Base-by-base conservation (phyloP, 352 stramenopile species). In the Phytophthora niederhauseri region DNA sequence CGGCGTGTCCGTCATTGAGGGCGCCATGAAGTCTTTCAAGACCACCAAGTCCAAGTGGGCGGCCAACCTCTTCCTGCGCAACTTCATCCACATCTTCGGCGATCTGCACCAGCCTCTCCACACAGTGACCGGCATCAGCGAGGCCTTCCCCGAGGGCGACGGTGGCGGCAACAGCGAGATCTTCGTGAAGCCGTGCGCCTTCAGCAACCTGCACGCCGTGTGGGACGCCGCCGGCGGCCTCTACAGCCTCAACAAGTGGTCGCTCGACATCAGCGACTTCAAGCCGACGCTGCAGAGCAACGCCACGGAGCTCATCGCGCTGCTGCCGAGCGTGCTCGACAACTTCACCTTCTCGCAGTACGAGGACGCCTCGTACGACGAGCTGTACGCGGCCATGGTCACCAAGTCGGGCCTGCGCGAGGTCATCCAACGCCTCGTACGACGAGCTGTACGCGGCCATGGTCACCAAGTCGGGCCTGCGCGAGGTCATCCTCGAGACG, bases 41-140 rank as follows among this genome's bases (percentile, higher is more conserved):
- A 87, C 81, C 46, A 90, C 84, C 34, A 75, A 88, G 60, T 92
- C 84, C 17, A 70, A 76, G 50, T 92, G 84, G 84, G 75, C 78
- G 4, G 80, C 77, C 49, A 92, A 92, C 73, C 51, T 89, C 6
- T 63, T 80, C 43, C 50, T 92, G 4, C 84, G 84, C 24, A 80
- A 90, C 72, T 85, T 92, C 72, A 85, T 92, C 68, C 84, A 92
- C 73, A 80, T 90, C 67, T 80, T 90, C 48, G 82, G 76, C 0
- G 84, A 92, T 54, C 57, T 88, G 24, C 80, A 90, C 61, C 82
- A 92, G 55, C 84, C 84, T 0, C 68, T 90, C 26, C 84, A 92
- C 73, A 76, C 77, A 1, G 73, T 89, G 0, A 72, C 72, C 0
- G 82, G 78, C 9, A 73, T 91, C 58, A 85, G 69, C 24, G 66